phyloP scores from a whole-genome alignment of 2,329 filamentous ascomycete genomes.

The Penicillium sp. region DNA sequence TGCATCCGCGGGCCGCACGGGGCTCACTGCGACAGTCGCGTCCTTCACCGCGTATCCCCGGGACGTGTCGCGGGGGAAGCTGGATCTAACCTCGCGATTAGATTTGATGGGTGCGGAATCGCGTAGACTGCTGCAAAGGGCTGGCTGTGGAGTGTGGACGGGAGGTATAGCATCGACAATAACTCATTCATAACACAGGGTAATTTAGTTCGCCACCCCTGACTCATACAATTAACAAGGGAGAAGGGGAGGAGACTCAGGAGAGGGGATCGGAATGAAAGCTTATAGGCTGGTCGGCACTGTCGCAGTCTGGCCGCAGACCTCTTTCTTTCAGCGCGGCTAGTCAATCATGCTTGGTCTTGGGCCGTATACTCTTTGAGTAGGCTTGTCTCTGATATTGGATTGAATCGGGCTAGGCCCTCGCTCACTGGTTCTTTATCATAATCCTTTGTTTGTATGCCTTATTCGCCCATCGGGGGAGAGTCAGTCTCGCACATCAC shows the following conservation, averaged over 20 bases:
- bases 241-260: background rate
- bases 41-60: constrained; percentile 9
- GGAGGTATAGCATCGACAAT: background rate
- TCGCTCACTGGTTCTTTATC: background rate
- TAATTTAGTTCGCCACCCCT: background rate
- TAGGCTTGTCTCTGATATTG: background rate
- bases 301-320: constrained; percentile 2
- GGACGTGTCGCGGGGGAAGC: constrained; percentile 4
- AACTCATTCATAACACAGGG: background rate
- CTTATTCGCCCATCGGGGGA: background rate
- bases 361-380: background rate
- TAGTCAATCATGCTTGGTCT: background rate
- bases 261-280: background rate
- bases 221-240: background rate
- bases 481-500: background rate
- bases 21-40: background rate
- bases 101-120: background rate
- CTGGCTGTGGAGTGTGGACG: background rate
- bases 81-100: background rate
- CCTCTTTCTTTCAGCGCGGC: background rate
- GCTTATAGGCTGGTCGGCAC: background rate
- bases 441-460: background rate
- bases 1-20: constrained; percentile 8
- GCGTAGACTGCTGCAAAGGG: background rate
- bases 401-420: background rate